Base-by-base conservation (phyloP, 2,329 filamentous ascomycete genomes). In the Penicillium sp. region DNA sequence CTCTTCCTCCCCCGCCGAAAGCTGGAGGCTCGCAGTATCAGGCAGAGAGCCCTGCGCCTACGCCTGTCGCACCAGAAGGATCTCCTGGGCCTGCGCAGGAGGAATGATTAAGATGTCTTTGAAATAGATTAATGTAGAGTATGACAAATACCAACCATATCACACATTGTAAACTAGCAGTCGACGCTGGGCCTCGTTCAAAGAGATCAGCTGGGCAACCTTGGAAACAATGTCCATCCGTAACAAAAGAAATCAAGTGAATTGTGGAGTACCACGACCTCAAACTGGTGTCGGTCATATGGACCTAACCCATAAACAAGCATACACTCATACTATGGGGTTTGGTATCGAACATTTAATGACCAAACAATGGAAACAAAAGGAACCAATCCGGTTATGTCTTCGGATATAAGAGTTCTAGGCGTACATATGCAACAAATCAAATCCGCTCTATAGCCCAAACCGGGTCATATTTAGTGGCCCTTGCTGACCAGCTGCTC, bases 401-500 rank as follows among this genome's bases (percentile, higher is more conserved):
- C 62, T 52, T 63, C 61, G 61, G 60, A 67, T 67, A 61, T 66
- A 66, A 43, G 56, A 62, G 57, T 62, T 66, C 60, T 67, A 66
- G 59, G 56, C 59, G 59, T 66, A 67, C 63, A 66, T 64, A 60
- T 67, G 62, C 64, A 65, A 64, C 55, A 60, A 59, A 61, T 43
- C 42, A 54, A 58, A 49, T 52, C 49, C 53, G 50, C 55, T 53
- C 51, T 47, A 50, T 48, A 48, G 51, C 52, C 54, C 53, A 27
- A 56, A 42, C 13, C 31, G 43, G 47, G 47, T 42, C 32, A 54
- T 50, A 49, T 61, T 79, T 83, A 92, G 82, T 89, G 90, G 54
- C 91, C 92, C 83, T 95, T 92, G 80, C 86, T 91, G 51, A 97
- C 90, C 91, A 92, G 94, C 58, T 86, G 86, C 81, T 97, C 92